phyloP scores from a whole-genome alignment of 139 green algal genomes.

The Chlamydomonas incerta region DNA sequence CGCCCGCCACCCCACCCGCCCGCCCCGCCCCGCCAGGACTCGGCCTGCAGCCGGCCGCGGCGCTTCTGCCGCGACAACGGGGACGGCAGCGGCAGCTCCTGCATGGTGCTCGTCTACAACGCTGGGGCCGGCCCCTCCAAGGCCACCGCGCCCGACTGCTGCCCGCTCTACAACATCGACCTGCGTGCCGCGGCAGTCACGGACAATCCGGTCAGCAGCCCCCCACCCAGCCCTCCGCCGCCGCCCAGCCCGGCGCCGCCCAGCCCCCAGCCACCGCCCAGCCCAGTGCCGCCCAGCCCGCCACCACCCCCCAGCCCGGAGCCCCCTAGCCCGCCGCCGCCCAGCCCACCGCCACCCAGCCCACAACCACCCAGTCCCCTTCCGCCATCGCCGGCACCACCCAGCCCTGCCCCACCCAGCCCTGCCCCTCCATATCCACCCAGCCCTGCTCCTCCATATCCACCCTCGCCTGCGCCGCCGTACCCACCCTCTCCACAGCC shows the following conservation, averaged over 20 bases:
- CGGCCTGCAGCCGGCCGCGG: neutral
- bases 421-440: too few species aligned
- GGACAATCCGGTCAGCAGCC: too few species aligned
- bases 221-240: too few species aligned
- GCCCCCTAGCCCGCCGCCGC: too few species aligned
- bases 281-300: too few species aligned
- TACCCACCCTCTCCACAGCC: neutral
- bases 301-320: too few species aligned
- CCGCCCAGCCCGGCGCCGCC: too few species aligned
- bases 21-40: neutral
- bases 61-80: neutral
- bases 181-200: neutral
- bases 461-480: neutral
- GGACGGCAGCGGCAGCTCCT: neutral
- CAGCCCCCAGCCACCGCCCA: too few species aligned
- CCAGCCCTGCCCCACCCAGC: too few species aligned
- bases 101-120: neutral
- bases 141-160: neutral
- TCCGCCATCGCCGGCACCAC: too few species aligned
- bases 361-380: too few species aligned
- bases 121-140: neutral
- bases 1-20: neutral
- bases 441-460: neutral
- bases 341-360: too few species aligned
- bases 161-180: neutral